Evolutionary conservation across 257 asterid species (phyloP), one percentile per base, ranked within the genome.

Genomic region (Cinchona pubescens): DNA sequence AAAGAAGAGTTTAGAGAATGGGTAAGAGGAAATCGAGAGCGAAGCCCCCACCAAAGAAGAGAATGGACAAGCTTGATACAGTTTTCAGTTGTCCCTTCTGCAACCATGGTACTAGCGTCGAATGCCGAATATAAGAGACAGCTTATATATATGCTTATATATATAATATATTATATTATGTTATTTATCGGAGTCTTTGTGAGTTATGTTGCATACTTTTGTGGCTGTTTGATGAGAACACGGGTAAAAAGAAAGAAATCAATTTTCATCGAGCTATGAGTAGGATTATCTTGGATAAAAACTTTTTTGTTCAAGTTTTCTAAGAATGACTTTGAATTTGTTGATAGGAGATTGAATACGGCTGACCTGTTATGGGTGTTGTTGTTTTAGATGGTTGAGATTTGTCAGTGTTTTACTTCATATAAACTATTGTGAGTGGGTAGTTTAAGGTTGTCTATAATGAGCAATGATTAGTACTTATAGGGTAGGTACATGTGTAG

Each of bases 1-100:
- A 64, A 40, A 32, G 56, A 49, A 25, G 30, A 10, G 60, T 38
- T 74, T 82, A 81, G 83, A 75, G 75, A 40, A 94, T 92, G 99
- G 97, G 99, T 37, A 94, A 92, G 92, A 92, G 99, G 86, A 94
- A 94, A 86, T 89, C 99, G 4, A 90, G 88, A 82, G 91, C 97
- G 8, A 94, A 94, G 88, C 97, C 99, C 19, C 87, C 96, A 37
- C 90, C 97, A 27, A 94, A 86, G 94, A 94, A 94, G 88, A 80
- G 94, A 60, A 90, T 86, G 92, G 97, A 93, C 90, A 94, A 94
- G 79, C 99, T 94, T 25, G 99, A 94, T 83, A 92, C 97, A 11
- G 96, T 90, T 76, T 94, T 94, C 84, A 89, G 91, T 82, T 94
- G 99, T 74, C 99, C 99, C 48, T 94, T 94, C 83, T 94, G 99